phyloP scores from a whole-genome alignment of 352 stramenopile species.

The Phytophthora idaei region DNA sequence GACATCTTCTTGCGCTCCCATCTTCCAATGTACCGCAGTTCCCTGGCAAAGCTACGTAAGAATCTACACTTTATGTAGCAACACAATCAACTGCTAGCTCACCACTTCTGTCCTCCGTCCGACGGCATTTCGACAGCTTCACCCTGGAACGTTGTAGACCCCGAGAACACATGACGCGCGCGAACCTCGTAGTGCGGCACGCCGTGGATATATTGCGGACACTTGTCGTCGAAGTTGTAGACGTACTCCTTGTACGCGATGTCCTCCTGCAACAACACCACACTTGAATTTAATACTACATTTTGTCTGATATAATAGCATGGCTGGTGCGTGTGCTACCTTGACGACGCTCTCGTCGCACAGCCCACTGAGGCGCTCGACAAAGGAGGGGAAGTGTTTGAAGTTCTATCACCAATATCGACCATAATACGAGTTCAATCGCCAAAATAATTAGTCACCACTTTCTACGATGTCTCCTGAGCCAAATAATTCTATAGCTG shows the following conservation, averaged over 20 bases:
- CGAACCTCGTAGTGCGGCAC: conserved; percentile 86
- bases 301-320: neutral
- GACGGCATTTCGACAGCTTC: conserved; percentile 76
- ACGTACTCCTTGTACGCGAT: conserved; percentile 91
- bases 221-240: conserved; percentile 90
- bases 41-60: conserved; percentile 43
- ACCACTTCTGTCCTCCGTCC: conserved; percentile 86
- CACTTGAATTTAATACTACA: neutral
- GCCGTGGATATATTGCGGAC: conserved; percentile 85
- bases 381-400: conserved; percentile 82
- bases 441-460: conserved; percentile 1
- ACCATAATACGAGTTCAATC: neutral
- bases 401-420: conserved; percentile 55
- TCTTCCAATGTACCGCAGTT: conserved; percentile 82
- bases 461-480: neutral
- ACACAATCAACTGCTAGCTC: neutral
- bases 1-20: conserved; percentile 90
- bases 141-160: conserved; percentile 81
- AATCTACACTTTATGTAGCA: neutral
- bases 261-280: conserved; percentile 52
- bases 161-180: conserved; percentile 81
- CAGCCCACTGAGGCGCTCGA: conserved; percentile 76
- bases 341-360: conserved; percentile 86
- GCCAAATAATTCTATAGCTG: neutral
- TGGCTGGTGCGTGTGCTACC: conserved; percentile 26